Percentiles rank a stretch among this genome's conserved stretches.
Evolutionary conservation across 2,329 filamentous ascomycete species (phyloP).

Genomic region (Macrophomina pseudophaseolina): DNA sequence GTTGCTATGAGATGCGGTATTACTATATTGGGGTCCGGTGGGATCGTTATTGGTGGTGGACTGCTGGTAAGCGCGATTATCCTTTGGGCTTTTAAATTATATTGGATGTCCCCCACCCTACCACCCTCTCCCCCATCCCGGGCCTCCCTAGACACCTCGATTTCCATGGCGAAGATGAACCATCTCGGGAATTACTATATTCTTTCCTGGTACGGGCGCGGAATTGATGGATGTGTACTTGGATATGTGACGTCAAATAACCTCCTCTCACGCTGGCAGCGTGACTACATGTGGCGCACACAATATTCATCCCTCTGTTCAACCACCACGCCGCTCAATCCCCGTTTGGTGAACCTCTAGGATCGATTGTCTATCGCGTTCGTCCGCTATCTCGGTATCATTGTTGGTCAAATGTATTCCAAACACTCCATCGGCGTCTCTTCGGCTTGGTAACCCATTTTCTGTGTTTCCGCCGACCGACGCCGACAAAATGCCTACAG

Average conservation of each 20-base stretch:
- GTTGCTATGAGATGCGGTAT: no score
- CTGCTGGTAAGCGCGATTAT: no score
- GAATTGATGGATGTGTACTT: no score
- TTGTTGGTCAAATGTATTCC: slow-evolving; percentile 4
- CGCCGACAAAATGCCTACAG: slow-evolving; percentile 26
- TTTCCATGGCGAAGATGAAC: no score
- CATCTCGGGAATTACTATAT: no score
- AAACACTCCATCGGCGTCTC: slow-evolving; percentile 21
- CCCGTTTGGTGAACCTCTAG: background rate
- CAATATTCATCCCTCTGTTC: background rate
- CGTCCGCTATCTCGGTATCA: slow-evolving; percentile 24
- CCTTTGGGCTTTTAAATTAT: no score
- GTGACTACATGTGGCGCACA: background rate
- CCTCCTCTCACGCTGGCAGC: background rate
- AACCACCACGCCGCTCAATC: background rate
- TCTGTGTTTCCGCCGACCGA: slow-evolving; percentile 13
- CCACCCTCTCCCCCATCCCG: no score
- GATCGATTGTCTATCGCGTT: slow-evolving; percentile 16
- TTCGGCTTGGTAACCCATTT: slow-evolving; percentile 7
- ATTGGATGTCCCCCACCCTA: no score
- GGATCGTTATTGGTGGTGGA: no score
- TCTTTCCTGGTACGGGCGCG: background rate
- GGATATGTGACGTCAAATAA: background rate
- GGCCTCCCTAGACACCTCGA: no score
- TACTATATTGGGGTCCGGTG: no score